Evolutionary conservation across 208 protist genomes (phyloP), one percentile per base, ranked within the genome.

Genomic region (Leishmania tarentolae): DNA sequence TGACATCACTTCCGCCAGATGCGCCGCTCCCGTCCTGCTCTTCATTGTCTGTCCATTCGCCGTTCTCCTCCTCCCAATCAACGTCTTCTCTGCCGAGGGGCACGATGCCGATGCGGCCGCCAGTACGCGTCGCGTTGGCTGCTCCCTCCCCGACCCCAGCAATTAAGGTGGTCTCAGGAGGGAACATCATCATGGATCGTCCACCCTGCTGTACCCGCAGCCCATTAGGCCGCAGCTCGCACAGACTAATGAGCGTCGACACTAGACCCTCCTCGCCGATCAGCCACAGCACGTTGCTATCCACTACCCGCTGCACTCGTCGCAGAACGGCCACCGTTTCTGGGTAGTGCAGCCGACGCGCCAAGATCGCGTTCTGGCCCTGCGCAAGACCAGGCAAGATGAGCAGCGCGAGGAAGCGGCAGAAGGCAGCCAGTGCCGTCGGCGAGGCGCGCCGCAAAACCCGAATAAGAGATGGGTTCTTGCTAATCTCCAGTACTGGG

Each of bases 281-380:
- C 35, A 97, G 78, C 91, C 91, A 96, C 31, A 95, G 86, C 71
- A 94, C 91, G 77, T 97, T 97, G 83, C 91, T 95, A 79, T 95
- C 94, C 59, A 97, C 83, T 3, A 97, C 87, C 3, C 91, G 89
- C 85, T 97, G 91, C 78, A 94, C 86, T 56, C 88, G 89, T 44
- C 87, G 83, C 61, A 93, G 87, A 52, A 90, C 86, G 24, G 84
- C 61, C 37, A 95, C 74, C 31, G 74, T 83, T 69, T 97, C 91
- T 17, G 88, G 91, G 75, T 90, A 90, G n/a, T 86, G 83, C 70
- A 92, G 76, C 31, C 81, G 87, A 15, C 87, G 87, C 31, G 83
- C 78, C 35, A 86, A 52, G n/a, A 87, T 86, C 19, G 86, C 79
- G 71, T 84, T 84, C 44, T 89, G 86, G 69, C 88, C 86, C 35